These are phyloP conservation scores for Stygiomarasmius scandens DNA, from an alignment of 1,284 basidiomycete genomes.

Conservation along the genomic window DNA sequence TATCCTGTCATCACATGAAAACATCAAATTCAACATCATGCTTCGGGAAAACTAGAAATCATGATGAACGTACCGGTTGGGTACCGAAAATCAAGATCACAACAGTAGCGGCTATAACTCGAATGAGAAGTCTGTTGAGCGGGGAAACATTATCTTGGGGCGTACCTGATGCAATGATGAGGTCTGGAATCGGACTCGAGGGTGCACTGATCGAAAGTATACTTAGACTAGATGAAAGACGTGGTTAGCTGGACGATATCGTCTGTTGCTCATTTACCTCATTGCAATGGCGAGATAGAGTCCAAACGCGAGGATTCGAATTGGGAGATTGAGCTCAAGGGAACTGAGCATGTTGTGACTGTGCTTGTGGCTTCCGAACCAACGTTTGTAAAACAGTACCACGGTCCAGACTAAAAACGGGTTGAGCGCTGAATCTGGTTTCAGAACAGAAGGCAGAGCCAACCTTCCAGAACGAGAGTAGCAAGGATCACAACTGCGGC, in stretches of 20 bases:
- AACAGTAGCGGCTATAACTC: constrained; percentile 39
- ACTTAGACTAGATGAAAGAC: constrained; percentile 36
- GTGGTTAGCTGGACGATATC: not conserved
- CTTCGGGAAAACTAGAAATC: not conserved
- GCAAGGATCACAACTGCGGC: constrained; percentile 39
- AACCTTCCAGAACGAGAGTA: constrained; percentile 36
- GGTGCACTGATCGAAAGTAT: constrained; percentile 45
- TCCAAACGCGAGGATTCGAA: constrained; percentile 46
- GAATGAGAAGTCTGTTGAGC: constrained; percentile 1
- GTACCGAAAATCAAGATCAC: constrained; percentile 49
- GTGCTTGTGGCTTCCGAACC: constrained; percentile 27
- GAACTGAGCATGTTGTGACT: constrained; percentile 24
- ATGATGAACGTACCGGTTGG: constrained; percentile 33
- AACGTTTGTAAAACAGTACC: constrained; percentile 40
- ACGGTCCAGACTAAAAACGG: constrained; percentile 40
- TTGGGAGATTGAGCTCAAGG: constrained; percentile 43
- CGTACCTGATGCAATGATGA: constrained; percentile 48
- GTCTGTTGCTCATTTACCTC: constrained; percentile 31
- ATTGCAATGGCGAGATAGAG: constrained; percentile 44
- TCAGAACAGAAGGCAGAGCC: not conserved
- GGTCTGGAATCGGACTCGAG: constrained; percentile 44
- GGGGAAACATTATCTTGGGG: not conserved
- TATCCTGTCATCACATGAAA: constrained; percentile 35
- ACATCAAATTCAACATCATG: too few relatives aligned
- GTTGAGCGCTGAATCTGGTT: constrained; percentile 1